These are phyloP conservation scores for Sporisorium scitamineum DNA, from an alignment of 1,284 basidiomycete species.

Conservation along the genomic window DNA sequence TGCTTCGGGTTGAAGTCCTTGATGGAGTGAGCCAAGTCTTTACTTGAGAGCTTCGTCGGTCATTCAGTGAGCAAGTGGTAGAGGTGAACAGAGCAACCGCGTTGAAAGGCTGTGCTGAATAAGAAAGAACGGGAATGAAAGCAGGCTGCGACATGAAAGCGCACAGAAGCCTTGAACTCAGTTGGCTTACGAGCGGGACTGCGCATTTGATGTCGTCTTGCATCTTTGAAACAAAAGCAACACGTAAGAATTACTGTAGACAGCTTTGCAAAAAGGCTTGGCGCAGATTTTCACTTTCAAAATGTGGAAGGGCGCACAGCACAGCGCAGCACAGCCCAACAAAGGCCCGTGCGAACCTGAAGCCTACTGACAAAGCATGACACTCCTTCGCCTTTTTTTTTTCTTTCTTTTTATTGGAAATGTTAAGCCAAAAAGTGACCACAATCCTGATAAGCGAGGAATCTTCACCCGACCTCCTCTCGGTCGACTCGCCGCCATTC, in stretches of 20 bases:
- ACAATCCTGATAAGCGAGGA: background rate
- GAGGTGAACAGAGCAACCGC: background rate
- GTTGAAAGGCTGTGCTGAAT: background rate
- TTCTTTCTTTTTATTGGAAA: background rate
- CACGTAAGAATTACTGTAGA: background rate
- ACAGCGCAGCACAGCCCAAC: background rate
- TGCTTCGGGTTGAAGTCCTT: conserved; percentile 20
- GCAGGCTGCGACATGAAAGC: too few relatives aligned
- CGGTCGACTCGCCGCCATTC: background rate
- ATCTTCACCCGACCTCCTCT: background rate
- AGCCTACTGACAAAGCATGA: background rate
- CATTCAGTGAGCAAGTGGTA: conserved; percentile 7
- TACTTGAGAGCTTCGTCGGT: conserved; percentile 39
- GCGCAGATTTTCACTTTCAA: background rate
- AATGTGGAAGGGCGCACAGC: background rate
- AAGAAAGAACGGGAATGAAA: background rate
- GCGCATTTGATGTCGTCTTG: background rate
- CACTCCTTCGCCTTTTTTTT: too few relatives aligned
- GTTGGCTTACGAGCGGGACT: too few relatives aligned
- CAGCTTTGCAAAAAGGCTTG: conserved; percentile 7
- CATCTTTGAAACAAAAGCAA: background rate
- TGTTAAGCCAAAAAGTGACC: background rate
- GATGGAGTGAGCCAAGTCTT: conserved; percentile 29
- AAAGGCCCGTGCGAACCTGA: conserved; percentile 4
- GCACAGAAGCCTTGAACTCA: too few relatives aligned